A percentile compares a stretch with the other conserved stretches of the same genome.
phyloP scores from a whole-genome alignment of 2,329 filamentous ascomycete genomes.

The Neophaeococcomyces mojaviensis region DNA sequence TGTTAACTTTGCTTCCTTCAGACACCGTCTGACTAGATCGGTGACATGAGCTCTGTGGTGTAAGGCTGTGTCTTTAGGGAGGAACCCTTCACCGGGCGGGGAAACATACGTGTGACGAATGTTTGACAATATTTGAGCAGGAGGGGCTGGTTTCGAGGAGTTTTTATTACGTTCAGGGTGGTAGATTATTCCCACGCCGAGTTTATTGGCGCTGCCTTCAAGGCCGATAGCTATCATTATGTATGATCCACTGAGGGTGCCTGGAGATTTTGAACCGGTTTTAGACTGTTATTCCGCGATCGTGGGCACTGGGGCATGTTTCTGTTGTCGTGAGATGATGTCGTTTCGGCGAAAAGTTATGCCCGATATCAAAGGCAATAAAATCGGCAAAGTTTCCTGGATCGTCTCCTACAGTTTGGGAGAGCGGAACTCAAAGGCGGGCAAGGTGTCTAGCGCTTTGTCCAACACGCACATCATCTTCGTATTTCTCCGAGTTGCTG shows the following conservation, averaged over 20 bases:
- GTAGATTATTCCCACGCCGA: constrained; percentile 84
- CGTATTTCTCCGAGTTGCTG: too few relatives aligned
- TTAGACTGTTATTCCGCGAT: not conserved
- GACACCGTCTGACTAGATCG: constrained; percentile 67
- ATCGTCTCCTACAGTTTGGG: too few relatives aligned
- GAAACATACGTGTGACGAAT: constrained; percentile 88
- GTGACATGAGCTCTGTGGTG: constrained; percentile 88
- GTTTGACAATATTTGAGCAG: constrained; percentile 67
- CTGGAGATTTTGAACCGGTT: not conserved
- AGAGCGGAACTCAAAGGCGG: too few relatives aligned
- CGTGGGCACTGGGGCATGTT: not conserved
- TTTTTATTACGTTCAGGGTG: constrained; percentile 46
- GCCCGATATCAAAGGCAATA: too few relatives aligned
- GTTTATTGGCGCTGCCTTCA: constrained; percentile 96
- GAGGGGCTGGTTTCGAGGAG: not conserved
- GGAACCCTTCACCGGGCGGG: constrained; percentile 86
- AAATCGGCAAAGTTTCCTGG: too few relatives aligned
- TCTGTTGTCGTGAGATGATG: not conserved
- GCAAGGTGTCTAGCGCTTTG: too few relatives aligned
- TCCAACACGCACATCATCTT: too few relatives aligned
- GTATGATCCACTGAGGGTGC: not conserved
- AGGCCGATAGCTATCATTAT: constrained; percentile 62
- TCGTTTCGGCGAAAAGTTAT: too few relatives aligned
- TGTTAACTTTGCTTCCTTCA: constrained; percentile 58
- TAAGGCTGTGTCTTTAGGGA: constrained; percentile 89